Conservation (phyloP, 805 yeast genomes). For the Yamadazyma kitorensis region DNA sequence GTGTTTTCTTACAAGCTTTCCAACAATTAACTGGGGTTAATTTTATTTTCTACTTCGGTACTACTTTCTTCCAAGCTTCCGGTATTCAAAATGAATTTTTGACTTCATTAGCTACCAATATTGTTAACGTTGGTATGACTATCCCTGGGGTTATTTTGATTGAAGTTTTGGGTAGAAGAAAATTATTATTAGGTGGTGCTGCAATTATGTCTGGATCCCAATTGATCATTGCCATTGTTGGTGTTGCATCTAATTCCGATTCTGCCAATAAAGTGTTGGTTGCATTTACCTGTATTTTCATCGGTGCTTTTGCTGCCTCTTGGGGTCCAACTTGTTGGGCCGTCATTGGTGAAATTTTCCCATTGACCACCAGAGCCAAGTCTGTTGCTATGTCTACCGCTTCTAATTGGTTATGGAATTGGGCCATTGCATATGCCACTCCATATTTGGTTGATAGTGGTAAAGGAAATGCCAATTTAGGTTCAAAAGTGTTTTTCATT, state of each 20-base stretch:
- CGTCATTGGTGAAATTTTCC: constrained; percentile 35
- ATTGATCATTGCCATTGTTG: constrained; percentile 44
- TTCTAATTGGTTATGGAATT: constrained; percentile 42
- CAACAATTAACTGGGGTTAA: constrained; percentile 93
- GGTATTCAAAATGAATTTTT: constrained; percentile 55
- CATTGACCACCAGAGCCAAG: constrained; percentile 38
- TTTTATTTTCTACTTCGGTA: constrained; percentile 88
- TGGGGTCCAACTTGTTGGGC: constrained; percentile 45
- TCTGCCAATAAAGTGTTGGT: constrained; percentile 31
- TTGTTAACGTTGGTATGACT: constrained; percentile 39
- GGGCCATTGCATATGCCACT: constrained; percentile 40
- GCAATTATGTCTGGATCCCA: constrained; percentile 60
- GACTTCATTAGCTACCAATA: constrained; percentile 39
- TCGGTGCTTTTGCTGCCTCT: constrained; percentile 39
- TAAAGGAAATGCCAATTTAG: constrained; percentile 38
- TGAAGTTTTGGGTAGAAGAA: constrained; percentile 59
- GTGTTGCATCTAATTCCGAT: constrained; percentile 35
- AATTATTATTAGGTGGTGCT: constrained; percentile 59
- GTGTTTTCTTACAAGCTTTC: constrained; percentile 66
- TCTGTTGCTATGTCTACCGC: constrained; percentile 39
- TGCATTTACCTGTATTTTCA: constrained; percentile 39
- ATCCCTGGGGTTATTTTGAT: constrained; percentile 34
- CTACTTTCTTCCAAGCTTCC: constrained; percentile 68
- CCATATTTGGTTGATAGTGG: constrained; percentile 42
- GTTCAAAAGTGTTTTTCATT: constrained; percentile 40